Percentiles rank a stretch among this genome's conserved stretches.
These are phyloP conservation scores for Claviceps paspali DNA, from an alignment of 2,329 filamentous ascomycete genomes.

Conservation along the genomic window DNA sequence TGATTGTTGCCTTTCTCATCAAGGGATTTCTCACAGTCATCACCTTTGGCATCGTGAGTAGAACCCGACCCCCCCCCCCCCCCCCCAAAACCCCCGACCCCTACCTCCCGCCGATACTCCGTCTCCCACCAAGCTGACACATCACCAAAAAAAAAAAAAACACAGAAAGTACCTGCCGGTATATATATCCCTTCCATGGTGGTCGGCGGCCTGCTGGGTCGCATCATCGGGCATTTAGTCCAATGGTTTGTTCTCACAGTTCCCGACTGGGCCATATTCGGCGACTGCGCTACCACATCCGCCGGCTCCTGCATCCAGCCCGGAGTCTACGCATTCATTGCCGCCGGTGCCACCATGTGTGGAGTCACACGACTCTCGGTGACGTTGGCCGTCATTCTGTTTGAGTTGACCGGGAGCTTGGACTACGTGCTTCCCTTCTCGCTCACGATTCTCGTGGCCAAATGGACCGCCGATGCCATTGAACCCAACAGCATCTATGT, in stretches of 20 bases:
- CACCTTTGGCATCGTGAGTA: constrained; percentile 70
- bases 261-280: constrained; percentile 58
- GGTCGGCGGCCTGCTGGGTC: constrained; percentile 80
- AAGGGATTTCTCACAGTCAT: constrained; percentile 80
- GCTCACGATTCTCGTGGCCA: constrained; percentile 79
- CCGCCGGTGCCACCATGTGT: constrained; percentile 94
- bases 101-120: no score
- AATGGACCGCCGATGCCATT: constrained; percentile 93
- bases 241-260: constrained; percentile 68
- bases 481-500: constrained; percentile 90
- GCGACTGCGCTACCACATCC: constrained; percentile 52
- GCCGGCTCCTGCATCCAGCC: constrained; percentile 82
- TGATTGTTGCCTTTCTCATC: constrained; percentile 70
- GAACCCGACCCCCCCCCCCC: no score
- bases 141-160: no score
- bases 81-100: no score
- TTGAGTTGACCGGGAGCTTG: constrained; percentile 86
- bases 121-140: no score
- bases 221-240: constrained; percentile 70
- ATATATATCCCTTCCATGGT: constrained; percentile 99
- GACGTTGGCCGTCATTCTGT: constrained; percentile 85
- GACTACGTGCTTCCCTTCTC: constrained; percentile 95
- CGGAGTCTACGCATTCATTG: constrained; percentile 90
- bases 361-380: constrained; percentile 89
- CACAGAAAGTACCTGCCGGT: constrained; percentile 75